These are phyloP conservation scores for Crassisporium funariophilum DNA, from an alignment of 768 basidiomycete species.

Conservation along the genomic window DNA sequence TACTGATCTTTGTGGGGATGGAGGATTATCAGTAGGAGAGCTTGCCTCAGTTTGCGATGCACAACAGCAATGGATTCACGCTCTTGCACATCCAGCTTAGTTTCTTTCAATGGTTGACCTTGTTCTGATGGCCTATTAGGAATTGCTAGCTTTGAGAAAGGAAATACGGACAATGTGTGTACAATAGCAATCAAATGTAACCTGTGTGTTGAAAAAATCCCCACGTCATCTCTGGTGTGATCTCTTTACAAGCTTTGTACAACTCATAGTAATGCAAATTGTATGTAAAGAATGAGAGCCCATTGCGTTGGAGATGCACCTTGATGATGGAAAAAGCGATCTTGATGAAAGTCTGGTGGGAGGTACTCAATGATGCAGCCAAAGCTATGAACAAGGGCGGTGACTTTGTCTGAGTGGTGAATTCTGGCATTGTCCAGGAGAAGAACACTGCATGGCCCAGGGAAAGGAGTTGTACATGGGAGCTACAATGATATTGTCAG, in stretches of 20 bases:
- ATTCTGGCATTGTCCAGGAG: constrained; percentile 8
- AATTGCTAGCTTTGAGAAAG: background rate
- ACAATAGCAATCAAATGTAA: constrained; percentile 9
- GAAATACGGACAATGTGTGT: background rate
- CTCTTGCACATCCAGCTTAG: background rate
- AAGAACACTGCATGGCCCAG: constrained; percentile 11
- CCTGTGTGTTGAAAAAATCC: constrained; percentile 14
- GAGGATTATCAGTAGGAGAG: constrained; percentile 4
- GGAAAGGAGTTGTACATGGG: constrained; percentile 2
- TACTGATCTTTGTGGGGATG: constrained; percentile 3
- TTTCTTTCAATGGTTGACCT: background rate
- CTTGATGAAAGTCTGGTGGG: constrained; percentile 30
- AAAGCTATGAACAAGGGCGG: background rate
- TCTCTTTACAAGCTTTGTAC: constrained; percentile 6
- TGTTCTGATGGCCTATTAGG: background rate
- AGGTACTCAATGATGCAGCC: constrained; percentile 8
- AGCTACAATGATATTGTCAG: background rate
- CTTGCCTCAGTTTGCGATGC: constrained; percentile 7
- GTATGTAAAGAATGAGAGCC: constrained; percentile 8
- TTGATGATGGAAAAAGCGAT: constrained; percentile 27
- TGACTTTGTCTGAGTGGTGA: constrained; percentile 7
- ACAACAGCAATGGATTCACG: background rate
- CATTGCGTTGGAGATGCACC: constrained; percentile 11
- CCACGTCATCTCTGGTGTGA: constrained; percentile 16
- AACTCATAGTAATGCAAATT: constrained; percentile 5